These are phyloP conservation scores for Fusarium tanahbumbuense DNA, from an alignment of 2,329 filamentous ascomycete genomes.

Conservation along the genomic window DNA sequence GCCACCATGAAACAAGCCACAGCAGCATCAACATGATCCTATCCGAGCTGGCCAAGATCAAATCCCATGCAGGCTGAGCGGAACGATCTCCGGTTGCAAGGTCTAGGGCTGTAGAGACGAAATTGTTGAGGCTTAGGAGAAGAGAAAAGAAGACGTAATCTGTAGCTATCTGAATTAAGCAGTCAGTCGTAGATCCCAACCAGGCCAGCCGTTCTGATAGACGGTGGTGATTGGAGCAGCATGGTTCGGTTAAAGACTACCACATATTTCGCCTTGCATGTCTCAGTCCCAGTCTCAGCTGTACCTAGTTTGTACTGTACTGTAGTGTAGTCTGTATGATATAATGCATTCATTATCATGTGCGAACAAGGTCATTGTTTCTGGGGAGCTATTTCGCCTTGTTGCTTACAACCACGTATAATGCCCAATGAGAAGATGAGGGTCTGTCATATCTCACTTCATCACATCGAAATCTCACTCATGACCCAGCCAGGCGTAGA, in stretches of 20 bases:
- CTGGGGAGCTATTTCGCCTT: background rate
- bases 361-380: constrained; percentile 4
- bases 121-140: constrained; percentile 23
- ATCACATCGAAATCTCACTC: constrained; percentile 1
- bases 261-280: constrained; percentile 22
- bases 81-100: background rate
- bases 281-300: constrained; percentile 38
- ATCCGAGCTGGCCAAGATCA: background rate
- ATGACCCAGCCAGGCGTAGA: background rate
- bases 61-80: background rate
- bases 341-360: background rate
- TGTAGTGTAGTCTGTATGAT: background rate
- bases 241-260: constrained; percentile 3
- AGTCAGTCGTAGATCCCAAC: constrained; percentile 8
- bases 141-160: constrained; percentile 2
- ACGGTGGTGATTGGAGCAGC: constrained; percentile 19
- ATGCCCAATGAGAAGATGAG: background rate
- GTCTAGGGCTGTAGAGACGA: background rate
- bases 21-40: background rate
- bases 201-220: constrained; percentile 12
- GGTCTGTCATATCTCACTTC: background rate
- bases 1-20: background rate
- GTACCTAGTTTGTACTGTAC: background rate
- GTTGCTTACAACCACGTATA: background rate
- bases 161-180: background rate